Conservation (phyloP, 2,329 filamentous ascomycete genomes). For the Exophiala dermatitidis region DNA sequence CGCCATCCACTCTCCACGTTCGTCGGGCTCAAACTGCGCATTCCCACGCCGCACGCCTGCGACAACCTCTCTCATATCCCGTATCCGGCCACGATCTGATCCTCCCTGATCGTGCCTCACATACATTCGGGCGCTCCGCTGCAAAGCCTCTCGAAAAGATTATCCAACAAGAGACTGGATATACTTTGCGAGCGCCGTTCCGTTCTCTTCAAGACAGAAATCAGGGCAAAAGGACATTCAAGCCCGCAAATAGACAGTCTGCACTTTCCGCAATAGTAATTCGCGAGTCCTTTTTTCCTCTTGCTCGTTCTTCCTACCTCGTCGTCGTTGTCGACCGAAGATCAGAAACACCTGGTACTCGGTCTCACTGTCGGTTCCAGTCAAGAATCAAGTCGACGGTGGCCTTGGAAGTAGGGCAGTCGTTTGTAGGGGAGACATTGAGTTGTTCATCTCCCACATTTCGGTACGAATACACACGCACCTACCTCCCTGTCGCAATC, state of each 20-base stretch:
- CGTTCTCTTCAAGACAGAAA: constrained; percentile 17
- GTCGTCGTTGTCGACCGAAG: constrained; percentile 6
- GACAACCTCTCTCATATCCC: constrained; percentile 6
- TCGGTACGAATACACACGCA: constrained; percentile 41
- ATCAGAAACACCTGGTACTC: constrained; percentile 5
- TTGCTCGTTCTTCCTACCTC: constrained; percentile 16
- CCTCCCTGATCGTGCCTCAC: constrained; percentile 14
- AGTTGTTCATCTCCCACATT: constrained; percentile 88
- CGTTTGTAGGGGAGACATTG: constrained; percentile 81
- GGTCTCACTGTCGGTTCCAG: constrained; percentile 5
- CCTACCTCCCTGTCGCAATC: constrained; percentile 12
- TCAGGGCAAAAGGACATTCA: constrained; percentile 12
- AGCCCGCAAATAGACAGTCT: constrained; percentile 21
- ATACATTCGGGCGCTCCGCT: constrained; percentile 15
- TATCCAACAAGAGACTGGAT: constrained; percentile 1
- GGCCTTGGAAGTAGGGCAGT: constrained; percentile 20
- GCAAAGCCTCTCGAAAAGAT: constrained; percentile 1
- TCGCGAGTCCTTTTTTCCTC: constrained; percentile 18
- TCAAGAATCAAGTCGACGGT: constrained; percentile 14
- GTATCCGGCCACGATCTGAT: constrained; percentile 8
- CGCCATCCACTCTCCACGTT: constrained; percentile 11
- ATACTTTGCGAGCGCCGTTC: constrained; percentile 9
- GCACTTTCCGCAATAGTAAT: constrained; percentile 25
- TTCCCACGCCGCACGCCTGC: constrained; percentile 14
- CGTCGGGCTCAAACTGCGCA: constrained; percentile 16